phyloP scores from a whole-genome alignment of 1,284 basidiomycete species.

The Puccinia triticina region DNA sequence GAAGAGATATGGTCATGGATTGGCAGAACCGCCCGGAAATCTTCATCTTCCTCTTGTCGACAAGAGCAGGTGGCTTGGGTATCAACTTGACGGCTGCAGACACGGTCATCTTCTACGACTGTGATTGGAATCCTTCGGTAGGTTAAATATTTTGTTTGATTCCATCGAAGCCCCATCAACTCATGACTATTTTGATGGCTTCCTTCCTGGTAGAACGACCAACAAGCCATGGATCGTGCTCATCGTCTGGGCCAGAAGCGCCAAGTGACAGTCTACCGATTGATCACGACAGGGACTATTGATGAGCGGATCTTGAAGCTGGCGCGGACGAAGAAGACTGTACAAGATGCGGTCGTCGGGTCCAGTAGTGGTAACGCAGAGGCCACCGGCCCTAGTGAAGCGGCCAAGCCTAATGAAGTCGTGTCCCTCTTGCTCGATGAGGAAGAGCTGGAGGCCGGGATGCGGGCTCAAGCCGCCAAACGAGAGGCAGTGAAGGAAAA shows the following conservation, averaged over 20 bases:
- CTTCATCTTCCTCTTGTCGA: constrained; percentile 93
- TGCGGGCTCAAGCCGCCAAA: constrained; percentile 58
- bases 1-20: constrained; percentile 98
- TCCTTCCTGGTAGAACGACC: constrained; percentile 71
- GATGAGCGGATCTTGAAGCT: constrained; percentile 97
- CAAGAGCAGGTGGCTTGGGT: constrained; percentile 93
- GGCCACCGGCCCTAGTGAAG: constrained; percentile 60
- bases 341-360: constrained; percentile 98
- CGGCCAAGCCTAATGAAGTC: constrained; percentile 94
- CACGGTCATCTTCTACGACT: constrained; percentile 97
- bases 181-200: not conserved
- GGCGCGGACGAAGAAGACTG: constrained; percentile 77
- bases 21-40: constrained; percentile 98
- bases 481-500: constrained; percentile 53
- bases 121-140: constrained; percentile 95
- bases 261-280: constrained; percentile 96
- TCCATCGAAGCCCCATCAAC: not conserved
- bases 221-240: constrained; percentile 99
- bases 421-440: constrained; percentile 93
- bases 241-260: constrained; percentile 98
- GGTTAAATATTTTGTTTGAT: constrained; percentile 14
- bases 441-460: constrained; percentile 66
- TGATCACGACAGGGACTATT: constrained; percentile 95
- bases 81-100: constrained; percentile 98
- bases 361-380: constrained; percentile 67